Base-by-base conservation (phyloP, 2,329 filamentous ascomycete species). In the Cladosporium velox region DNA sequence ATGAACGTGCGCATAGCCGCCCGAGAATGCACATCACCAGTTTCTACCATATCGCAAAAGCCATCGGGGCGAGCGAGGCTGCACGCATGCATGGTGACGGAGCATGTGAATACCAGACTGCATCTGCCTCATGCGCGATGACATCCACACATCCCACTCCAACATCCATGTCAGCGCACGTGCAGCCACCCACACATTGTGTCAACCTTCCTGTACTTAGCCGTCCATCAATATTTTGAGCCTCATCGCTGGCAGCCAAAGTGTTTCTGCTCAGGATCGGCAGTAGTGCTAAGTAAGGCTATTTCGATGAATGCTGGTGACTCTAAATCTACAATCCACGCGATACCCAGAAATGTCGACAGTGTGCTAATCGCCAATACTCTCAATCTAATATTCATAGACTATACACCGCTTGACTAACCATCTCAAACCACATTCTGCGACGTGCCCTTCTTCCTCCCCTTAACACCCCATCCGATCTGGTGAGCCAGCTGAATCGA, bases 401-500 rank as follows among this genome's bases (percentile, higher is more conserved):
- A 41, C 18, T 4, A 41, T 18, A 21, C 41, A 47, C n/a, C n/a
- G 41, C 41, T 47, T 47, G 8, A 47, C 8, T 47, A 18, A 52
- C 49, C 49, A 26, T 24, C 6, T 52, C 26, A 52, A 14, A 52
- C 49, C 15, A 52, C 49, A 4, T 52, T 52, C 49, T 52, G 49
- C 49, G 49, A 52, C 24, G 49, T 52, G 1, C 49, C 49, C 26
- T 30, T 52, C 49, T 52, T 30, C 26, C 49, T 52, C 4, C 82
- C 82, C n/a, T 77, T 80, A 68, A 87, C 86, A 6, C 83, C 84
- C 85, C 85, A 87, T 14, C 84, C 77, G 57, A 87, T 87, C 57
- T 52, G 49, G 24, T 52, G 49, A 1, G 92, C 87, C 86, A 89
- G 89, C 71, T 89, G 82, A 6, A 93, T 87, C 66, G 87, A 80